Percentiles rank a stretch among this genome's conserved stretches.
phyloP scores from a whole-genome alignment of 176 grass and related monocot genomes.

The Avena insularis region DNA sequence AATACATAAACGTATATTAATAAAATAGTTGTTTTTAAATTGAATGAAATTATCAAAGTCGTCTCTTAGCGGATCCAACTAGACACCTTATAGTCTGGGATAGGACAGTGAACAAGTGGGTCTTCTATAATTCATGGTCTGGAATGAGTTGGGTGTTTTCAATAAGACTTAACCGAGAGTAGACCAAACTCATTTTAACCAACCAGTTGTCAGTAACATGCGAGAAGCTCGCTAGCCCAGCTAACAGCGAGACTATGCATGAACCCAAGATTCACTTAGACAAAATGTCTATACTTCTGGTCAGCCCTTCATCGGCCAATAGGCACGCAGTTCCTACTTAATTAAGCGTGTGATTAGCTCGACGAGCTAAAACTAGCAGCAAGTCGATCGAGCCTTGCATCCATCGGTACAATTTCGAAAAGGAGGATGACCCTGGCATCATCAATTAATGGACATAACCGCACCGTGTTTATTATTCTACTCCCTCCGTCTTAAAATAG shows the following conservation, averaged over 20 bases:
- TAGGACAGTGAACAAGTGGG: neutral
- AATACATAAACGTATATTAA: too few species aligned
- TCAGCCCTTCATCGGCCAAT: neutral
- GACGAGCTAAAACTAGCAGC: neutral
- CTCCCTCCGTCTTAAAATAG: too few species aligned
- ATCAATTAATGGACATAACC: too few species aligned
- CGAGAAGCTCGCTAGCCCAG: neutral
- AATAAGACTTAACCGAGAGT: neutral
- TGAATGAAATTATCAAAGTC: neutral
- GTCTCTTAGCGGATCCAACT: neutral
- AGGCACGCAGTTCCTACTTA: neutral
- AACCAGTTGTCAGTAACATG: neutral
- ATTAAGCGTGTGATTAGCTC: neutral
- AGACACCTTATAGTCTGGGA: neutral
- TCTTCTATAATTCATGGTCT: neutral
- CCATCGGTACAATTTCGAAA: neutral
- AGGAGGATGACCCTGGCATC: too few species aligned
- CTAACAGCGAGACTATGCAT: neutral
- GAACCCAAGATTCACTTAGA: neutral
- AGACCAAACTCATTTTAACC: neutral
- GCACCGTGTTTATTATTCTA: too few species aligned
- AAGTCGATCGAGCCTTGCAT: neutral
- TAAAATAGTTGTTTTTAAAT: too few species aligned
- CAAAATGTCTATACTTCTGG: neutral
- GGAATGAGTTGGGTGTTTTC: neutral